phyloP scores from a whole-genome alignment of 495 filamentous ascomycete genomes.

The Parathielavia hyrcaniae region DNA sequence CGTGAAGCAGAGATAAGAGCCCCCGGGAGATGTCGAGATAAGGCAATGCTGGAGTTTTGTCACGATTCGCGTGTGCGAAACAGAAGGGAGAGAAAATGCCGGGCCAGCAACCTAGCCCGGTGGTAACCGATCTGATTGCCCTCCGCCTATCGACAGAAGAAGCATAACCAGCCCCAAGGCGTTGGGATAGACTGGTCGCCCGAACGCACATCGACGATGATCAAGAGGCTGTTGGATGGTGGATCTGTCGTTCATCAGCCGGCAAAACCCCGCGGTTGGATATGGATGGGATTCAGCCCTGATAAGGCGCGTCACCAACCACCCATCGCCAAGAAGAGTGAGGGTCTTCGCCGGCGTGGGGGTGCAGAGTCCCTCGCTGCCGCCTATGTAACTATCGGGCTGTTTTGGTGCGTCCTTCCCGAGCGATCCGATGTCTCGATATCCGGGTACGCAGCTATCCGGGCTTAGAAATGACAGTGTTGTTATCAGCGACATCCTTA shows the following conservation, averaged over 20 bases:
- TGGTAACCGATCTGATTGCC: not conserved
- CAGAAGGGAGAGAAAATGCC: not conserved
- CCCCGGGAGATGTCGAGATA: not conserved
- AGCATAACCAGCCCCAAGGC: not conserved
- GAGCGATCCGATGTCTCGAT: no score
- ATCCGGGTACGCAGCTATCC: no score
- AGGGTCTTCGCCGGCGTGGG: not conserved
- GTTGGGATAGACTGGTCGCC: no score
- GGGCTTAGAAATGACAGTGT: no score
- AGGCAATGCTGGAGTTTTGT: not conserved
- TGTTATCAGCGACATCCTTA: no score
- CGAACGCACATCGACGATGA: not conserved
- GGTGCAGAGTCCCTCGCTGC: not conserved
- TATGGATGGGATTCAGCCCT: not conserved
- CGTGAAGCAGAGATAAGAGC: not conserved
- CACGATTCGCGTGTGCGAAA: not conserved
- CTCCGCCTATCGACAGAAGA: no score
- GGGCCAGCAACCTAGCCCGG: not conserved
- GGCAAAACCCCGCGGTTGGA: not conserved
- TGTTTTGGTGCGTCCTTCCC: not conserved
- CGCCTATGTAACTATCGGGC: not conserved
- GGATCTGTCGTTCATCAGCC: not conserved
- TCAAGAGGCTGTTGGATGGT: no score
- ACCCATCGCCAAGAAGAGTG: not conserved
- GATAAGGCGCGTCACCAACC: constrained; percentile 4